A percentile compares a stretch with the other conserved stretches of the same genome.
Evolutionary conservation across 225 moss, liverwort and hornwort species (phyloP).

Genomic region (Asterella californica): DNA sequence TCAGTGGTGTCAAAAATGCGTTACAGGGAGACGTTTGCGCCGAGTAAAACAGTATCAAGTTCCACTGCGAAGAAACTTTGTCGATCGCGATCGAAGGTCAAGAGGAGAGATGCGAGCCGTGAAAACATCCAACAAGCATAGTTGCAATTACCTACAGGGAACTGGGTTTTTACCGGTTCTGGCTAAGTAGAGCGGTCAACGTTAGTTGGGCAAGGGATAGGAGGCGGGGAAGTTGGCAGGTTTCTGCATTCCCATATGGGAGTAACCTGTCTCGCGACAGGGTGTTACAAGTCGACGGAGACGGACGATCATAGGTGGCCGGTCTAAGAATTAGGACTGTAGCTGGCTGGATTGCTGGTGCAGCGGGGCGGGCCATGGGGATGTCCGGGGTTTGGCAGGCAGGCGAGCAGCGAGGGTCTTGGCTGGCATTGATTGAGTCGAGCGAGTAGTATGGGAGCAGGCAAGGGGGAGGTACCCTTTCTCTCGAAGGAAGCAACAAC

Average conservation of each 20-base stretch:
- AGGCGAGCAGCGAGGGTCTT: neutral
- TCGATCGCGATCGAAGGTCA: neutral
- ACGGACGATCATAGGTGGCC: neutral
- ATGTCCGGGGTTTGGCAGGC: constrained; percentile 11
- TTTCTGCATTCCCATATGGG: neutral
- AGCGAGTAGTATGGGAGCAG: neutral
- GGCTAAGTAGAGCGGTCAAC: neutral
- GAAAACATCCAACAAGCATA: neutral
- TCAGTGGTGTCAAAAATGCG: too few species aligned
- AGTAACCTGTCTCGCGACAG: neutral
- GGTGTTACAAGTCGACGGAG: neutral
- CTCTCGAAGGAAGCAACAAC: constrained; percentile 10
- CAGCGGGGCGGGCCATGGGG: neutral
- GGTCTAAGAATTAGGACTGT: neutral
- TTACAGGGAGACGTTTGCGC: too few species aligned
- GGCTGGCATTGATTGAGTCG: neutral
- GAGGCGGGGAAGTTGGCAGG: neutral
- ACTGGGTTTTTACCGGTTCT: neutral
- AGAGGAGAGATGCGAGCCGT: neutral
- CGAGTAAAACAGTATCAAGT: too few species aligned
- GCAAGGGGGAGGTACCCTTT: neutral
- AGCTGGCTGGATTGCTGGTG: neutral
- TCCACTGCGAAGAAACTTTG: neutral
- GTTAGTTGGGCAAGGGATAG: neutral
- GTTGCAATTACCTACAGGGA: neutral